phyloP scores from a whole-genome alignment of 139 green algal species.

The Chlamydomonas sp. region DNA sequence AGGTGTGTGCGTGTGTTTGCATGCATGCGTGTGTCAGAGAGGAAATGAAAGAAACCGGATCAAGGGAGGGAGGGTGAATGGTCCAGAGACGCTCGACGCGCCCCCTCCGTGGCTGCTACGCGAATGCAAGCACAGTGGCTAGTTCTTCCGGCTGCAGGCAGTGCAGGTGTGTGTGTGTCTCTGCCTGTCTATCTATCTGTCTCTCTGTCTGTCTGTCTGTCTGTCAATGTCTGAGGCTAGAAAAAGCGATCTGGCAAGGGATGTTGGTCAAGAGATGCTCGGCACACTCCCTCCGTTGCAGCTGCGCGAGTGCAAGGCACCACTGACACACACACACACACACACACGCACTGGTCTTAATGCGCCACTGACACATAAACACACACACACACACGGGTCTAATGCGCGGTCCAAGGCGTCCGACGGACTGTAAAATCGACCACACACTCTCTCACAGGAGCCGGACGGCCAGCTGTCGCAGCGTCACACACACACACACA shows the following conservation, averaged over 20 bases:
- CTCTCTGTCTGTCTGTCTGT: background rate
- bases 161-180: background rate
- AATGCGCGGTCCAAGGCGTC: background rate
- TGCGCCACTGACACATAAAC: background rate
- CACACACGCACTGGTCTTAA: background rate
- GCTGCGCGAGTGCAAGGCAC: conserved; percentile 45
- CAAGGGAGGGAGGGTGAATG: background rate
- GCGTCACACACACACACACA: background rate
- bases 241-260: background rate
- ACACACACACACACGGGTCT: background rate
- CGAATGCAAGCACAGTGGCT: conserved; percentile 55
- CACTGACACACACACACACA: background rate
- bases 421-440: background rate
- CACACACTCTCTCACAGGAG: background rate
- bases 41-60: background rate
- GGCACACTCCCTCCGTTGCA: conserved; percentile 60
- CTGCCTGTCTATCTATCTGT: background rate
- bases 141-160: conserved; percentile 62
- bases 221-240: background rate
- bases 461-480: conserved; percentile 4
- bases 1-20: background rate
- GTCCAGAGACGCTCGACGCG: conserved; percentile 64
- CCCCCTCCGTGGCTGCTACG: conserved; percentile 60
- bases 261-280: conserved; percentile 51
- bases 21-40: background rate